A percentile compares a stretch with the other conserved stretches of the same genome.
These are phyloP conservation scores for Cyanodermella asteris DNA, from an alignment of 2,329 filamentous ascomycete species.

Conservation along the genomic window DNA sequence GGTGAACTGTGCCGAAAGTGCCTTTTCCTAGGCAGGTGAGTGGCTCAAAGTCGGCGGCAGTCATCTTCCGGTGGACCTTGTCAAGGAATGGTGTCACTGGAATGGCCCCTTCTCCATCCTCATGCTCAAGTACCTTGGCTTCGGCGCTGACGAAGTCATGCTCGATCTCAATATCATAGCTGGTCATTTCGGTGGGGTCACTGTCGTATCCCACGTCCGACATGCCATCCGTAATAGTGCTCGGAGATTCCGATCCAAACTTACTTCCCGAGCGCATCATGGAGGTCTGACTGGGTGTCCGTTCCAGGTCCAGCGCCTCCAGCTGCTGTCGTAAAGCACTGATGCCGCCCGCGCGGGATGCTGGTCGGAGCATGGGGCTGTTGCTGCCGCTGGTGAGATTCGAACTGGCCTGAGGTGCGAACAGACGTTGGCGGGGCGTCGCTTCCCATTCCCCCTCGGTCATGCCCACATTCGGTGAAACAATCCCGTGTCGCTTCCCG, in stretches of 20 bases:
- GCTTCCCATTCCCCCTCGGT: no score
- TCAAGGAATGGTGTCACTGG: conserved; percentile 2
- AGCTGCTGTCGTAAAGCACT: conserved; percentile 63
- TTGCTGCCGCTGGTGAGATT: no score
- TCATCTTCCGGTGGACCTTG: conserved; percentile 51
- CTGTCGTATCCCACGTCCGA: conserved; percentile 41
- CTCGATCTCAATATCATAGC: conserved; percentile 69
- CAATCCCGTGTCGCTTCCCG: no score
- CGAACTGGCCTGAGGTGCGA: no score
- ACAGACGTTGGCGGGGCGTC: no score
- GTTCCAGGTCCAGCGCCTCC: conserved; percentile 50
- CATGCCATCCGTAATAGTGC: conserved; percentile 35
- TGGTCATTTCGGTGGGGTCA: conserved; percentile 51
- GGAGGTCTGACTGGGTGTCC: conserved; percentile 31
- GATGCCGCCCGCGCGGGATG: conserved; percentile 43
- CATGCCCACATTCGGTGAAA: no score
- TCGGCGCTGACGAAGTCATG: conserved; percentile 60
- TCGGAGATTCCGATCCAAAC: conserved; percentile 22
- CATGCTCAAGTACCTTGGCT: conserved; percentile 18
- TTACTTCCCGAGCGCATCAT: conserved; percentile 32
- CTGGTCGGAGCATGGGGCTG: conserved; percentile 28
- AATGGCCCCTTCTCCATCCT: conserved; percentile 1
- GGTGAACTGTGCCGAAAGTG: conserved; percentile 79
- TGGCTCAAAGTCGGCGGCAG: conserved; percentile 70
- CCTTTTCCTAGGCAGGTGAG: conserved; percentile 88